Percentiles rank a stretch among this genome's conserved stretches.
Conservation (phyloP, 305 asterid species). For the Fraxinus ornus region DNA sequence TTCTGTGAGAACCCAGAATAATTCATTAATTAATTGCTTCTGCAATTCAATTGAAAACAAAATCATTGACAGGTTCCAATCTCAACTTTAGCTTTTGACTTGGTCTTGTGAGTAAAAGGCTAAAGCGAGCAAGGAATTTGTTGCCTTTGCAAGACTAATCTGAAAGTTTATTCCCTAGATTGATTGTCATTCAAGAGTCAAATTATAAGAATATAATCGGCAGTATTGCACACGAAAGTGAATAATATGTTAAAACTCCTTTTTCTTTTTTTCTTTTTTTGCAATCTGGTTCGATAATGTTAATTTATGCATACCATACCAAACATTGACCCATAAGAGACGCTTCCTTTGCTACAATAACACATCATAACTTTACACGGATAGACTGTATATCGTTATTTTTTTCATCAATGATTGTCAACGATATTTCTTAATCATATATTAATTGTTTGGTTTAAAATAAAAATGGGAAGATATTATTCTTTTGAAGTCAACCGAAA, state of each 20-base stretch:
- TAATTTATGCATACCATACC: too few species aligned
- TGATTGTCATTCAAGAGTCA: not conserved
- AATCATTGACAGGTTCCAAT: not conserved
- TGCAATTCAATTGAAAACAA: not conserved
- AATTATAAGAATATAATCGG: not conserved
- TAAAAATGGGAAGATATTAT: not conserved
- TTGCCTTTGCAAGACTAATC: not conserved
- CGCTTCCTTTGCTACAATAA: not conserved
- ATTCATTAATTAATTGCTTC: not conserved
- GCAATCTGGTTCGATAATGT: not conserved
- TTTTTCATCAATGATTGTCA: not conserved
- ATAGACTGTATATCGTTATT: not conserved
- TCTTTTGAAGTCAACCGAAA: not conserved
- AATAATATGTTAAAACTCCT: not conserved
- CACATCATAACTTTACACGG: not conserved
- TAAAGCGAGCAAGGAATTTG: conserved; percentile 7
- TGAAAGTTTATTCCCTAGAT: not conserved
- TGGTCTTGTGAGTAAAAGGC: conserved; percentile 4
- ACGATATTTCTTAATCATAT: not conserved
- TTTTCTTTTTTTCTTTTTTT: too few species aligned
- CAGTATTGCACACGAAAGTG: not conserved
- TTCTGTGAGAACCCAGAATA: too few species aligned
- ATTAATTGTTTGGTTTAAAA: not conserved
- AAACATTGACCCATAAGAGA: too few species aligned
- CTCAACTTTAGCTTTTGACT: not conserved